Conservation (phyloP, 2,329 filamentous ascomycete genomes). For the Talaromyces piceae region DNA sequence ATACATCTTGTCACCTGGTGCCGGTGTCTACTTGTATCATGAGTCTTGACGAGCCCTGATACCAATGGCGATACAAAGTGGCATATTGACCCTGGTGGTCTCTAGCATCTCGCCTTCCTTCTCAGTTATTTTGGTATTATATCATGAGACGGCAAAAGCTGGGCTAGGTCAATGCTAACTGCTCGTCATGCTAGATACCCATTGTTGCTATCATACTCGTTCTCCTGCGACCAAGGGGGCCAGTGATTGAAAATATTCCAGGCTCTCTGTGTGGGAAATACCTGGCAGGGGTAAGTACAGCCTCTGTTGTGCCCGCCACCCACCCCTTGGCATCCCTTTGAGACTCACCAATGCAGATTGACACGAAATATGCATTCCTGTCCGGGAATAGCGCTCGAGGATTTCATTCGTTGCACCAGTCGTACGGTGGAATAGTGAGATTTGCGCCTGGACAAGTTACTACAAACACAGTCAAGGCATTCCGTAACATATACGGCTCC, state of each 20-base stretch:
- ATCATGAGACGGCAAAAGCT: neutral
- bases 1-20: neutral
- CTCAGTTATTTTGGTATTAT: conserved; percentile 5
- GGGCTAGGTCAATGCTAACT: conserved; percentile 1
- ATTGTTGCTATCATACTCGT: conserved; percentile 15
- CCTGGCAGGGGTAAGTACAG: conserved; percentile 14
- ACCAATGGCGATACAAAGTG: conserved; percentile 13
- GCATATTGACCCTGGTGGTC: neutral
- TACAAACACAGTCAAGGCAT: conserved; percentile 18
- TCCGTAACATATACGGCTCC: conserved; percentile 19
- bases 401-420: conserved; percentile 15
- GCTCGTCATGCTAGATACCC: conserved; percentile 11
- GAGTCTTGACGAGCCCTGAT: conserved; percentile 23
- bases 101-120: neutral
- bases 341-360: no score
- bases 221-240: conserved; percentile 13
- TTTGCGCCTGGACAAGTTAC: conserved; percentile 20
- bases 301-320: neutral
- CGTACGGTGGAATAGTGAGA: conserved; percentile 17
- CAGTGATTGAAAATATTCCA: conserved; percentile 14
- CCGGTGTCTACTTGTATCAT: neutral
- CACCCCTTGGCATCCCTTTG: no score
- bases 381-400: conserved; percentile 15
- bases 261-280: conserved; percentile 14
- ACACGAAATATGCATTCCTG: conserved; percentile 17